Evolutionary conservation across 352 stramenopile genomes (phyloP).

Genomic region (Plasmopara muralis): DNA sequence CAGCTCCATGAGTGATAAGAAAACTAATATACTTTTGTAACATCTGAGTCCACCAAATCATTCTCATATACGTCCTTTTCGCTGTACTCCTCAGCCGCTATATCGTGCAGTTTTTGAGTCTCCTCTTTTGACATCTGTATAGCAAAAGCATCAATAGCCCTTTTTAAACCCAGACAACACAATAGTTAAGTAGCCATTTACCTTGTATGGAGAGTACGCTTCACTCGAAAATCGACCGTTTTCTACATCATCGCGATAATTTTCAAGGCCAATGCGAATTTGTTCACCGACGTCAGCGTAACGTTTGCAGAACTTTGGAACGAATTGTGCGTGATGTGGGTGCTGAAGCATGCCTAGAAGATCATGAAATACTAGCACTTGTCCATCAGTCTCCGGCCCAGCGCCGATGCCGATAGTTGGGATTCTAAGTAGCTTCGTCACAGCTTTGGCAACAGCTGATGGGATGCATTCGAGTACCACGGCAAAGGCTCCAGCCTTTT

Average conservation of each 20-base stretch:
- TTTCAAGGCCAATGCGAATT: constrained; percentile 90
- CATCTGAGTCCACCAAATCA: constrained; percentile 34
- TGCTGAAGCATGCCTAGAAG: constrained; percentile 98
- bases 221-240: constrained; percentile 90
- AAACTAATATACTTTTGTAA: constrained; percentile 76
- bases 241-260: constrained; percentile 97
- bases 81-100: constrained; percentile 57
- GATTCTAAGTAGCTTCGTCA: constrained; percentile 95
- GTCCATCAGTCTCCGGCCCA: constrained; percentile 88
- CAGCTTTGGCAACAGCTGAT: constrained; percentile 84
- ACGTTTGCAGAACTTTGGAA: constrained; percentile 98
- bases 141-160: background rate
- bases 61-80: constrained; percentile 22
- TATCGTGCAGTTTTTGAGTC: constrained; percentile 54
- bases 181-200: constrained; percentile 8
- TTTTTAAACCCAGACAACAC: background rate
- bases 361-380: constrained; percentile 98
- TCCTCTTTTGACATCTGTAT: constrained; percentile 78
- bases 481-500: constrained; percentile 94
- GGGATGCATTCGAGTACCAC: constrained; percentile 85
- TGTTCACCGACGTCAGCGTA: constrained; percentile 94
- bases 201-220: constrained; percentile 94
- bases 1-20: too few species aligned
- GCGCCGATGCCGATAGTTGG: constrained; percentile 98
- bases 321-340: constrained; percentile 92